phyloP scores from a whole-genome alignment of 2,329 filamentous ascomycete species.

The Colletotrichum destructivum region DNA sequence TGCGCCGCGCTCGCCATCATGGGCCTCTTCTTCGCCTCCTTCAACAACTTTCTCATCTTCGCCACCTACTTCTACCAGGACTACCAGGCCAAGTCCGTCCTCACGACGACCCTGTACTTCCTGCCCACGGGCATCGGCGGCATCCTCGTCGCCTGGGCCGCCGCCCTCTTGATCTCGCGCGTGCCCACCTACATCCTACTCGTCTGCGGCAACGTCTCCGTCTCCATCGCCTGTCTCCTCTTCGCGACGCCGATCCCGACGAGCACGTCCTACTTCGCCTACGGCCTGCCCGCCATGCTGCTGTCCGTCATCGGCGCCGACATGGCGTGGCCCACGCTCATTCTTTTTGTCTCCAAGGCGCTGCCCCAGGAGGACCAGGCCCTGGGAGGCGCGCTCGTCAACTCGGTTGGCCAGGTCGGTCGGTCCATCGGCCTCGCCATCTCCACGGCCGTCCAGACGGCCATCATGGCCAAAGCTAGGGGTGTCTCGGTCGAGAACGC shows the following conservation, averaged over 20 bases:
- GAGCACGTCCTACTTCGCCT: conserved; percentile 76
- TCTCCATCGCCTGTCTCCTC: conserved; percentile 70
- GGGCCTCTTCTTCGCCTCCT: conserved; percentile 76
- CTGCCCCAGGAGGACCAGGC: conserved; percentile 76
- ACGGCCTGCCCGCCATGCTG: conserved; percentile 76
- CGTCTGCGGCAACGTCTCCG: conserved; percentile 69
- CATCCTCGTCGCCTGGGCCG: conserved; percentile 68
- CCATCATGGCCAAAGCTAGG: conserved; percentile 68
- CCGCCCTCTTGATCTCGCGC: conserved; percentile 70
- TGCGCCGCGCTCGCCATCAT: conserved; percentile 76
- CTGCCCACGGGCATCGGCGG: conserved; percentile 76
- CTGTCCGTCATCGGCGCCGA: conserved; percentile 77
- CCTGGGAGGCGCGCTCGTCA: conserved; percentile 77
- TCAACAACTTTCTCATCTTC: conserved; percentile 78
- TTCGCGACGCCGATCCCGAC: conserved; percentile 76
- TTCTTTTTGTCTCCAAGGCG: conserved; percentile 75
- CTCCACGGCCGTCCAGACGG: conserved; percentile 75
- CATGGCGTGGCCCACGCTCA: conserved; percentile 76
- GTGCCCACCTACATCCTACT: conserved; percentile 72
- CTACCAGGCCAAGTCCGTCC: conserved; percentile 71
- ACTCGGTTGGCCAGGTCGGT: conserved; percentile 76
- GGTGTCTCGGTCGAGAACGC: conserved; percentile 60
- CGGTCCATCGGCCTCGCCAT: conserved; percentile 77
- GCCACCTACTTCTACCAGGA: conserved; percentile 81
- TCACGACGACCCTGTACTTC: conserved; percentile 80